Percentiles rank a stretch among this genome's conserved stretches.
phyloP scores from a whole-genome alignment of 2,329 filamentous ascomycete genomes.

The Arthrobotrys pseudoclavata region DNA sequence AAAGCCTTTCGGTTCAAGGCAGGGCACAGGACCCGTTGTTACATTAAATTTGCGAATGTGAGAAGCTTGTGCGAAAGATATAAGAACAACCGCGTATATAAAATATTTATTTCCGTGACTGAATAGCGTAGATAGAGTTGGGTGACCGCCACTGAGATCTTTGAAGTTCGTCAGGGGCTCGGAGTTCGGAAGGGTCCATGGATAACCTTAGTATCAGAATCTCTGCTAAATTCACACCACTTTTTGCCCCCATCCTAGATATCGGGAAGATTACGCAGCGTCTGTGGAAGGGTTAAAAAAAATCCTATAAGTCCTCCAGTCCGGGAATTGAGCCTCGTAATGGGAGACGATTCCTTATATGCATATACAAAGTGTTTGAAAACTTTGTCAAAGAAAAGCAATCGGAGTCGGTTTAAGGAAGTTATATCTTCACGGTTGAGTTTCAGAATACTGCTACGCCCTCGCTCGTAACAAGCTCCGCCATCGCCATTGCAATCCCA shows the following conservation, averaged over 20 bases:
- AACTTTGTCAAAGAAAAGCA: neutral
- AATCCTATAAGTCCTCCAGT: neutral
- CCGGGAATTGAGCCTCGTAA: too few relatives aligned
- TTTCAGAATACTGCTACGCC: neutral
- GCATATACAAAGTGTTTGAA: neutral
- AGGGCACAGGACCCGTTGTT: neutral
- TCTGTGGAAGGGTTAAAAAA: neutral
- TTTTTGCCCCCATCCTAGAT: neutral
- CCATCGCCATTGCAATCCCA: slow-evolving; percentile 2
- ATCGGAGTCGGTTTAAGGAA: slow-evolving; percentile 39
- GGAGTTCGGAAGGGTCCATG: neutral
- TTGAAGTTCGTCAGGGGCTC: neutral
- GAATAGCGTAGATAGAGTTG: neutral
- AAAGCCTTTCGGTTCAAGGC: neutral
- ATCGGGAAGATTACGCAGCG: neutral
- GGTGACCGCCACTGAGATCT: neutral
- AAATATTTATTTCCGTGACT: neutral
- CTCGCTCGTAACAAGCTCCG: neutral
- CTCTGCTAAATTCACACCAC: neutral
- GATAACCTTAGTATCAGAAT: neutral
- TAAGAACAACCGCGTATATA: neutral
- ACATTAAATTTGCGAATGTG: neutral
- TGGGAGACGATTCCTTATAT: too few relatives aligned
- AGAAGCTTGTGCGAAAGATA: neutral
- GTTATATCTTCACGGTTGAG: neutral